Conservation (phyloP, 768 basidiomycete species). For the Naganishia randhawae region DNA sequence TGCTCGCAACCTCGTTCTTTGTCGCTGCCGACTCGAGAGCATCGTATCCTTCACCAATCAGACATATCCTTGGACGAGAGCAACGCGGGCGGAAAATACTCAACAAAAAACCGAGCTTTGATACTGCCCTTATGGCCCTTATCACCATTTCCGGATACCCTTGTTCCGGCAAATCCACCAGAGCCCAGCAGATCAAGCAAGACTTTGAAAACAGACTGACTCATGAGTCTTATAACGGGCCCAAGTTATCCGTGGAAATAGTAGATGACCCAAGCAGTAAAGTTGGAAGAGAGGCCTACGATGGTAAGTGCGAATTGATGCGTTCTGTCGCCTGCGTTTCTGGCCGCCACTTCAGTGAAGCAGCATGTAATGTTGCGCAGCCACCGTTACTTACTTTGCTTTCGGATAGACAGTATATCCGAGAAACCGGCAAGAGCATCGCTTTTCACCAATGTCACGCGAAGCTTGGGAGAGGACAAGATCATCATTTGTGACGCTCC, state of each 20-base stretch:
- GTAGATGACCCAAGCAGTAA: slow-evolving; percentile 73
- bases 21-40: no score
- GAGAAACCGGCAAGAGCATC: slow-evolving; percentile 86
- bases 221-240: slow-evolving; percentile 57
- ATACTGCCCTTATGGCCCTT: slow-evolving; percentile 66
- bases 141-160: slow-evolving; percentile 86
- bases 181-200: slow-evolving; percentile 63
- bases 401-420: slow-evolving; percentile 63
- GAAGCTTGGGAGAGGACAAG: slow-evolving; percentile 66
- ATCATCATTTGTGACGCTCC: slow-evolving; percentile 84
- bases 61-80: background rate
- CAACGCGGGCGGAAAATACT: background rate
- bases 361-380: background rate
- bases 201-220: slow-evolving; percentile 60
- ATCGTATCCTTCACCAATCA: no score
- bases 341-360: background rate
- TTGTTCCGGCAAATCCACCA: slow-evolving; percentile 74
- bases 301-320: slow-evolving; percentile 59
- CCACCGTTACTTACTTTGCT: background rate
- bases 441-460: slow-evolving; percentile 75
- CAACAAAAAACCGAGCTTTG: background rate
- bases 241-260: slow-evolving; percentile 54
- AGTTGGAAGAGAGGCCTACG: slow-evolving; percentile 64
- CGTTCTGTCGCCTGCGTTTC: no score
- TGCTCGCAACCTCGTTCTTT: no score